Conservation (phyloP, 2,329 filamentous ascomycete species). For the Aspergillus glaucus region DNA sequence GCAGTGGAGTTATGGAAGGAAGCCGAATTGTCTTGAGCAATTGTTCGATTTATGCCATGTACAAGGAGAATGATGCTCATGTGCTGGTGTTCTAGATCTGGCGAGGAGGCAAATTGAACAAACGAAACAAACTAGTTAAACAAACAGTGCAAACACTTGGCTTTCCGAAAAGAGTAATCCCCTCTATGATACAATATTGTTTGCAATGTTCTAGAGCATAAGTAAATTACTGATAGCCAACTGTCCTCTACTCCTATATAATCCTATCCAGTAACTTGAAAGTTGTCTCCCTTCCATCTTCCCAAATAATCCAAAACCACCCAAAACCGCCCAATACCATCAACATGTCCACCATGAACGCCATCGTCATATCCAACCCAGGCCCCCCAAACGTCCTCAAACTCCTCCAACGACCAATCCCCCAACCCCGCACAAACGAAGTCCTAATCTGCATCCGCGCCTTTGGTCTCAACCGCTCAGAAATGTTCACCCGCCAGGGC, state of each 20-base stretch:
- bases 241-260: not conserved
- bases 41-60: not conserved
- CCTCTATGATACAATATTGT: too few relatives aligned
- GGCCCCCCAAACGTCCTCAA: conserved; percentile 37
- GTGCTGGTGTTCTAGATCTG: not conserved
- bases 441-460: conserved; percentile 40
- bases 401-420: conserved; percentile 34
- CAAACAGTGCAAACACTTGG: conserved; percentile 2
- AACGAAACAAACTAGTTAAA: not conserved
- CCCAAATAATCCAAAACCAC: not conserved
- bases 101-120: not conserved
- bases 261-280: not conserved
- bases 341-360: conserved; percentile 35
- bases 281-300: not conserved
- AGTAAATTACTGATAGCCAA: too few relatives aligned
- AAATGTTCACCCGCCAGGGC: conserved; percentile 44
- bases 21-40: not conserved
- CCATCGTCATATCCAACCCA: conserved; percentile 35
- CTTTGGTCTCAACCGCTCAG: conserved; percentile 44
- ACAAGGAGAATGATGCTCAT: not conserved
- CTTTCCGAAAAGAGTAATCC: not conserved
- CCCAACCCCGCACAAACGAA: conserved; percentile 30
- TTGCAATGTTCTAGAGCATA: too few relatives aligned
- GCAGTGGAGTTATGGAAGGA: not conserved
- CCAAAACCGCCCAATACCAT: not conserved